Evolutionary conservation across 179 eudicot genomes (phyloP).

Genomic region (Sideroxylon spinosum): DNA sequence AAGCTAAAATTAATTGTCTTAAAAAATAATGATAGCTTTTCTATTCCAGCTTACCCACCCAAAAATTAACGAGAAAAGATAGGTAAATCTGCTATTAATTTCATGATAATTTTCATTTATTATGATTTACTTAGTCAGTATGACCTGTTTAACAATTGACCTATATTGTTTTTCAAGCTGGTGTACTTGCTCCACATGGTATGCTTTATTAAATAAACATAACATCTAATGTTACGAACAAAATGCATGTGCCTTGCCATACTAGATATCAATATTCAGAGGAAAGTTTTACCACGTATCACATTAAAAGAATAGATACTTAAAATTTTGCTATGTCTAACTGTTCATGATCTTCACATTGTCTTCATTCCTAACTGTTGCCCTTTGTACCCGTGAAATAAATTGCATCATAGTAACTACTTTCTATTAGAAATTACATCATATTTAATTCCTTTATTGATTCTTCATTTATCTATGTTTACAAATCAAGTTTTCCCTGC

Average conservation of each 20-base stretch:
- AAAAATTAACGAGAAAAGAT: neutral
- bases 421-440: neutral
- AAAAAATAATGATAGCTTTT: neutral
- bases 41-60: neutral
- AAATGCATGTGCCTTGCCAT: neutral
- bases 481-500: neutral
- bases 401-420: neutral
- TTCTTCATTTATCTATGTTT: neutral
- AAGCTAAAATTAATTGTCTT: neutral
- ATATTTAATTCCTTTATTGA: neutral
- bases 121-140: neutral
- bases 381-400: neutral
- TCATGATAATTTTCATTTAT: neutral
- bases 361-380: neutral
- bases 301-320: neutral
- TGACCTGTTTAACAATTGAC: neutral
- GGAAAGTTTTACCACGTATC: neutral
- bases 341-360: neutral
- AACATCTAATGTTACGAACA: neutral
- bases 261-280: neutral
- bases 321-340: neutral
- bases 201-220: slow-evolving; percentile 17
- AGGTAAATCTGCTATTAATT: neutral
- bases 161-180: slow-evolving; percentile 50
- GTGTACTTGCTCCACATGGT: slow-evolving; percentile 60